Evolutionary conservation across 2,329 filamentous ascomycete species (phyloP).

Genomic region (Allantophomopsis cytisporea): DNA sequence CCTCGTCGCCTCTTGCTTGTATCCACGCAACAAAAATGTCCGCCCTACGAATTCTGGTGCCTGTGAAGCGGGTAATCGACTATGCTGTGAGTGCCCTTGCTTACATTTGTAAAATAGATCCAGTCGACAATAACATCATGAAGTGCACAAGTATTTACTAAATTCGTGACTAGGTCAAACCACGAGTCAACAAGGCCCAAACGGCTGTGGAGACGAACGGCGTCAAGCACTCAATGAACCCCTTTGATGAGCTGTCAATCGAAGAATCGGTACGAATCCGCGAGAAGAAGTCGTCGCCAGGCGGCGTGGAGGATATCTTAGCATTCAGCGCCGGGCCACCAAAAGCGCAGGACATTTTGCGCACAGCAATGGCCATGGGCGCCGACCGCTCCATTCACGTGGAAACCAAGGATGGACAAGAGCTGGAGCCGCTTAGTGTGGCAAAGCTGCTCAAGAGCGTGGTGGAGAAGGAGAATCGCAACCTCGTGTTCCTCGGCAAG

Average conservation of each 20-base stretch:
- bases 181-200: slow-evolving; percentile 55
- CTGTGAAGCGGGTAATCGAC: slow-evolving; percentile 76
- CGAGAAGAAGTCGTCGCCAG: slow-evolving; percentile 62
- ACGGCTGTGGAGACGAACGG: slow-evolving; percentile 85
- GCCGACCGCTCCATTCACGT: slow-evolving; percentile 87
- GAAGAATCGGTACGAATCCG: slow-evolving; percentile 93
- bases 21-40: slow-evolving; percentile 31
- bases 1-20: too few relatives aligned
- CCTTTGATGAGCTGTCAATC: slow-evolving; percentile 95
- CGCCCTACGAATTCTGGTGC: slow-evolving; percentile 61
- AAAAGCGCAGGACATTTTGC: slow-evolving; percentile 78
- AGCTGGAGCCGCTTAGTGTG: slow-evolving; percentile 79
- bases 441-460: slow-evolving; percentile 78
- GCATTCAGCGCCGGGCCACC: slow-evolving; percentile 77
- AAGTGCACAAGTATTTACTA: too few relatives aligned
- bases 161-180: slow-evolving; percentile 39
- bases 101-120: background rate
- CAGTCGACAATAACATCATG: too few relatives aligned
- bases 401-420: slow-evolving; percentile 60
- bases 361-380: slow-evolving; percentile 98
- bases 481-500: slow-evolving; percentile 89
- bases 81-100: slow-evolving; percentile 50
- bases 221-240: slow-evolving; percentile 98
- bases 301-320: slow-evolving; percentile 81
- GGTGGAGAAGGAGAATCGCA: slow-evolving; percentile 73